A percentile compares a stretch with the other conserved stretches of the same genome.
Conservation (phyloP, 2,329 filamentous ascomycete genomes). For the Aspergillus sp. region DNA sequence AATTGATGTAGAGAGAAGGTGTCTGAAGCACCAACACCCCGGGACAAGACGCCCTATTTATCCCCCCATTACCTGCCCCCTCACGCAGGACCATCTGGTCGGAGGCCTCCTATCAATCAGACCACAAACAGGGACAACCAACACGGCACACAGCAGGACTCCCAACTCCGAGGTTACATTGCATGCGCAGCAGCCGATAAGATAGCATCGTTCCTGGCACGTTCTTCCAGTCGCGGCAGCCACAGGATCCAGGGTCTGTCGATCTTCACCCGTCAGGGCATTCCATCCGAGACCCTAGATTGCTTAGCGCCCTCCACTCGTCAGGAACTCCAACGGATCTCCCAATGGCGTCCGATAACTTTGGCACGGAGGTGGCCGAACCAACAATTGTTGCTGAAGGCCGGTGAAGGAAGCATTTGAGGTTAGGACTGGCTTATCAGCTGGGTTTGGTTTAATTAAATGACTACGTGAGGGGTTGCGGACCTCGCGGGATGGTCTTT, state of each 20-base stretch:
- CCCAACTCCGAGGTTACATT: conserved; percentile 8
- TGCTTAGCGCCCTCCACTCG: neutral
- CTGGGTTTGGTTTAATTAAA: too few relatives aligned
- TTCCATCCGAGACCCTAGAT: neutral
- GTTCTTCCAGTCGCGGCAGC: neutral
- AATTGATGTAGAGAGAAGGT: neutral
- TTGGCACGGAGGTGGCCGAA: neutral
- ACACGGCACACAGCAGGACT: neutral
- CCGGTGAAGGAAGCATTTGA: neutral
- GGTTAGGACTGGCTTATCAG: too few relatives aligned
- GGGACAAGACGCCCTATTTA: neutral
- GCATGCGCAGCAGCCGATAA: conserved; percentile 1
- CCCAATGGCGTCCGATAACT: neutral
- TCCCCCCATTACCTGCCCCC: neutral
- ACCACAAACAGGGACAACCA: neutral
- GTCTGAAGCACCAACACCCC: neutral
- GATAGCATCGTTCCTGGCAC: conserved; percentile 1
- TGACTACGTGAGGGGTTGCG: too few relatives aligned
- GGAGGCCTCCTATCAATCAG: neutral
- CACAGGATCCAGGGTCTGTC: neutral
- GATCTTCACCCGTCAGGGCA: conserved; percentile 1
- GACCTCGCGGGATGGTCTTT: too few relatives aligned
- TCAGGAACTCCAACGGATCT: neutral
- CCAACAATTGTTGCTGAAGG: neutral
- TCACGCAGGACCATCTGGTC: neutral